Base-by-base conservation (phyloP, 371 early-diverging fungal species). In the Phascolomyces articulosus region DNA sequence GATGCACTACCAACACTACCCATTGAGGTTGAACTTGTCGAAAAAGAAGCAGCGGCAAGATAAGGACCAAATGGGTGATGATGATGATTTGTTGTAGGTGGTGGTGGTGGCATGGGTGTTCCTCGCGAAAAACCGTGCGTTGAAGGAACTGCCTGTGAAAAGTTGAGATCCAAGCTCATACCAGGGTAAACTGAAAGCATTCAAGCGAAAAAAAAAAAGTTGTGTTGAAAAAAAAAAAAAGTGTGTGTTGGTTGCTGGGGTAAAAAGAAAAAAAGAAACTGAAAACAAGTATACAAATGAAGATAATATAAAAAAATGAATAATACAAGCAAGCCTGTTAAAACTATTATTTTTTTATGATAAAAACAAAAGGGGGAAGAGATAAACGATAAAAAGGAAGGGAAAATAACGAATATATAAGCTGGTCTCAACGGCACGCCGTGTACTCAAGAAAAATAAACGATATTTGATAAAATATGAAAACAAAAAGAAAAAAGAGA, bases 171-270 rank as follows among this genome's bases (percentile, higher is more conserved):
- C 60, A 71, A 29, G 57, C 66, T 61, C 69, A 69, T 69, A 44
- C 29, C 55, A 48, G 67, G 67, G 38, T 67, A 71, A 40, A 67
- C 67, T 18, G 66, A 66, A 61, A 70, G 66, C 70, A 70, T 70
- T 63, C 64, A 64, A 60, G 40, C 34, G 34, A 34, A 34, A 9
- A 34, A 55, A 63, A 63, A 63, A 48, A 26, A 23, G 47, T 24
- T 41, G 44, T 29, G 66, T 11, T n/a, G 57, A 29, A 38, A 29
- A 28, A 40, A 16, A 44, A 44, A 44, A 15, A n/a, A 44, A 44
- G 44, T 0, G 8, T n/a, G 7, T 44, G 44, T 44, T 8, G 44
- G 44, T 44, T 44, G 34, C 34, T 34, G 34, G 44, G 44, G 44
- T n/a, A 44, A 44, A 44, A 1, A 2, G 4, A 44, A 44, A 4